Base-by-base conservation (phyloP, 1,284 basidiomycete genomes). In the Sanguinoderma infundibulare region DNA sequence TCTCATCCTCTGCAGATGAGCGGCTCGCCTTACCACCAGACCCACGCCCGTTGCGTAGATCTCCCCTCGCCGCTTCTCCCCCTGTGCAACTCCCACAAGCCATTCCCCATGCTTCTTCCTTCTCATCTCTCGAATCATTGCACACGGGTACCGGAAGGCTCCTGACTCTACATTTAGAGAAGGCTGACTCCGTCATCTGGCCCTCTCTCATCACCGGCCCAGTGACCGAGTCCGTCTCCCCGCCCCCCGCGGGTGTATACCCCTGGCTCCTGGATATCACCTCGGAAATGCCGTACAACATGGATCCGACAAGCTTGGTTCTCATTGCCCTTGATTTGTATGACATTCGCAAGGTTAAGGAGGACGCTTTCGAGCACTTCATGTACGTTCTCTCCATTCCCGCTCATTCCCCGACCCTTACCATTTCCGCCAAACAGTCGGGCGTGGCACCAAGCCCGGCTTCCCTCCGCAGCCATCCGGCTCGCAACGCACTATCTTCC, bases 251-350 rank as follows among this genome's bases (percentile, higher is more conserved):
- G 30, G 60, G 73, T 59, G 72, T 81, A 9, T 83, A 85, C 59
- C 84, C 87, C 0, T 79, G 84, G 66, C 79, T 85, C 55, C 73
- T 79, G 32, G 82, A 81, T 62, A 71, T 80, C 44, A 83, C 85
- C 39, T 75, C 79, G 24, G 87, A 88, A 61, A 79, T 83, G 55
- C 81, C 82, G 66, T 92, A 90, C 67, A 91, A 92, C 67, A 91
- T 92, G 87, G 90, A 93, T 71, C 87, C 91, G 2, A 92, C 91
- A 14, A 92, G 90, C 71, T 76, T 93, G 26, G 84, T 87, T 2
- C 74, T 92, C 53, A 81, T 86, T 58, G 90, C 82, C 7, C 77
- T 91, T 47, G 91, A 92, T 67, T 70, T 87, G 54, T 81, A 84
- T 50, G 90, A 92, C 71, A 89, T 92, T 55, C 81, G 89, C 52